Evolutionary conservation across 306 rosid species (phyloP).

Genomic region (Phaseolus lunatus): DNA sequence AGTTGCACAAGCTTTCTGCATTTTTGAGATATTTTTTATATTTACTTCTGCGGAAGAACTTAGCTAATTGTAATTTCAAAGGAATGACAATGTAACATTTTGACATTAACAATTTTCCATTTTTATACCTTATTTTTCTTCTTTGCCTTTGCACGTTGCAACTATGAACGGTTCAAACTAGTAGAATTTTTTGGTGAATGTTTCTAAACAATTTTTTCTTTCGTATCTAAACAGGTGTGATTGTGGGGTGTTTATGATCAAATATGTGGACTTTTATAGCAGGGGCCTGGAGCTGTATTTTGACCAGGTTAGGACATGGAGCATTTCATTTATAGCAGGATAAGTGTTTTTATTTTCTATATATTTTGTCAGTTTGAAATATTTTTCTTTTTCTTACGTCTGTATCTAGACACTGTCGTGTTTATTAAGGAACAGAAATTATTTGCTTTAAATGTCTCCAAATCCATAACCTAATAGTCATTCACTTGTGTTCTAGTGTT

Average conservation of each 20-base stretch:
- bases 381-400: conserved; percentile 13
- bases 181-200: conserved; percentile 10
- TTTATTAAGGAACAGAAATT: conserved; percentile 17
- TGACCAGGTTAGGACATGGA: conserved; percentile 73
- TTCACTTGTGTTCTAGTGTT: not conserved
- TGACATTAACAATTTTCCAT: conserved; percentile 14
- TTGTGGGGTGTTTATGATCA: conserved; percentile 94
- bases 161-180: conserved; percentile 17
- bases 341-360: not conserved
- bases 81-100: conserved; percentile 20
- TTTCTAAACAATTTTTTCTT: conserved; percentile 25
- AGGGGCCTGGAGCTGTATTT: conserved; percentile 87
- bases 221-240: conserved; percentile 67
- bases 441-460: conserved; percentile 20
- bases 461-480: not conserved
- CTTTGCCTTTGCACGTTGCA: not conserved
- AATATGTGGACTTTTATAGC: conserved; percentile 94
- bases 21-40: conserved; percentile 29
- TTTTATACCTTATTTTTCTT: conserved; percentile 20
- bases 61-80: conserved; percentile 16
- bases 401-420: conserved; percentile 9
- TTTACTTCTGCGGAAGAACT: conserved; percentile 19
- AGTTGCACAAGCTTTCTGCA: conserved; percentile 8
- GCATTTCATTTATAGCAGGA: conserved; percentile 30
- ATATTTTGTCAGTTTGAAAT: conserved; percentile 1